Conservation (phyloP, 176 grass and related monocot genomes). For the Chloris gayana region DNA sequence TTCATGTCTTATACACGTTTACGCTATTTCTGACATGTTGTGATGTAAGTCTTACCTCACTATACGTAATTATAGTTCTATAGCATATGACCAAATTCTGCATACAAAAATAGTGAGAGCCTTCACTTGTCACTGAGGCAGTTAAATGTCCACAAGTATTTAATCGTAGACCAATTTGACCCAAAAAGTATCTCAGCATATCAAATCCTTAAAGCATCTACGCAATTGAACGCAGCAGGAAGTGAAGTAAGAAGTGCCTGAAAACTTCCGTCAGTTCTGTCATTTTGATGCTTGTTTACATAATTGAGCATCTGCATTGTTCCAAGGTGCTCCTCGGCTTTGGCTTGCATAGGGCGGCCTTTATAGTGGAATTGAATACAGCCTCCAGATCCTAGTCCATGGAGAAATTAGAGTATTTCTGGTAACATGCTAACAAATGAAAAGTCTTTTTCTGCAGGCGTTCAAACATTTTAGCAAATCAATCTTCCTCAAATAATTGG, state of each 20-base stretch:
- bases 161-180: not conserved
- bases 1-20: too few species aligned
- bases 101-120: not conserved
- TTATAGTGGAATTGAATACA: not conserved
- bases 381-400: not conserved
- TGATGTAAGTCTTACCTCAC: too few species aligned
- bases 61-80: too few species aligned
- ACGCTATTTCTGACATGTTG: too few species aligned
- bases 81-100: too few species aligned
- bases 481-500: not conserved
- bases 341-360: not conserved
- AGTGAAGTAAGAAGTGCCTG: not conserved
- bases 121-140: not conserved
- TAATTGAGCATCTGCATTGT: not conserved
- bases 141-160: not conserved
- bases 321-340: not conserved
- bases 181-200: not conserved
- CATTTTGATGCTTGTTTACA: not conserved
- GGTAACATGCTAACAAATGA: not conserved
- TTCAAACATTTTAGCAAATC: not conserved
- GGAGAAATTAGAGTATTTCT: too few species aligned
- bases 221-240: too few species aligned
- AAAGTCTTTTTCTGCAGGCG: not conserved
- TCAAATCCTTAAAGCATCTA: not conserved
- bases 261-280: not conserved